Conservation (phyloP, 257 asterid species). For the Solanum medicagineum region DNA sequence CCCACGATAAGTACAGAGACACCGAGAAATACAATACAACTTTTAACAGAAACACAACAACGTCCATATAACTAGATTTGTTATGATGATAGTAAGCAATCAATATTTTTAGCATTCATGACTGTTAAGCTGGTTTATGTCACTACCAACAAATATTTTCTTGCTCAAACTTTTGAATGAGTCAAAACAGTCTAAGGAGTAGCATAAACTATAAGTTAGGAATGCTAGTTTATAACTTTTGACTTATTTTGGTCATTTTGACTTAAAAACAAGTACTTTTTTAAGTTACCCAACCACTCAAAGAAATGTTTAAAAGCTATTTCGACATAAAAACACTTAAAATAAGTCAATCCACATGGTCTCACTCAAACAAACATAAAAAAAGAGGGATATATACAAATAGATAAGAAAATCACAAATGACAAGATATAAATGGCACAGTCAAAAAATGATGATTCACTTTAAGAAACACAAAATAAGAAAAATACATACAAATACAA, state of each 20-base stretch:
- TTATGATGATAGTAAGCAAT: neutral
- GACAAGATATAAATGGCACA: neutral
- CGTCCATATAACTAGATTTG: neutral
- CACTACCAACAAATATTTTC: neutral
- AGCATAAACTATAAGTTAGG: too few relatives aligned
- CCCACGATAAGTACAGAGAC: neutral
- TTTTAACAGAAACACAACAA: neutral
- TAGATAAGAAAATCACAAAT: neutral
- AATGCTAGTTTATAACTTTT: too few relatives aligned
- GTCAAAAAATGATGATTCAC: neutral
- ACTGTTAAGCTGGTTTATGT: neutral
- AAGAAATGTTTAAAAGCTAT: too few relatives aligned
- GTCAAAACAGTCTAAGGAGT: neutral
- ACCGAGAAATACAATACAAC: neutral
- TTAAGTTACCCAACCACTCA: too few relatives aligned
- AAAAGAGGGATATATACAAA: neutral
- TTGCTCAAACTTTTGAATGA: neutral
- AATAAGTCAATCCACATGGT: too few relatives aligned
- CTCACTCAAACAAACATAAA: neutral
- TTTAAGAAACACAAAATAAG: neutral
- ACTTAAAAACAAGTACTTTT: too few relatives aligned
- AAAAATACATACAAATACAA: neutral
- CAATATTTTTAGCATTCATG: neutral
- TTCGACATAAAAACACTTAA: too few relatives aligned
- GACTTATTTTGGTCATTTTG: too few relatives aligned